These are phyloP conservation scores for Inonotus obliquus DNA, from an alignment of 1,284 basidiomycete species.

Conservation along the genomic window DNA sequence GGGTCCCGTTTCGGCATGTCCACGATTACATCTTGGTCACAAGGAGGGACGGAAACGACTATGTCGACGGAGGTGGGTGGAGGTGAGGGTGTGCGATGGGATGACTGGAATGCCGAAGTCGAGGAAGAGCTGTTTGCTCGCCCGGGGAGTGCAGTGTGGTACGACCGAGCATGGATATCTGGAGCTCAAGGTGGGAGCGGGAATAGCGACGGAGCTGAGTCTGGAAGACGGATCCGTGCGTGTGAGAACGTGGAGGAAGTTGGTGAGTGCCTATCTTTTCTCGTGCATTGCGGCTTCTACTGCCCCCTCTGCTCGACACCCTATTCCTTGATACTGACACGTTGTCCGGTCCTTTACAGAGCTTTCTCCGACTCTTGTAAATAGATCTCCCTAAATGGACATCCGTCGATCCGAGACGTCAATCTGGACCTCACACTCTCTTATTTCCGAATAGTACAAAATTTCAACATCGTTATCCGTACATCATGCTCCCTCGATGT, in stretches of 20 bases:
- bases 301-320: background rate
- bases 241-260: background rate
- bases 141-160: conserved; percentile 6
- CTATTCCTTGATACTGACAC: background rate
- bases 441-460: too few relatives aligned
- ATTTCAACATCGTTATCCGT: too few relatives aligned
- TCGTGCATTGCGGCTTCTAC: background rate
- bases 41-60: background rate
- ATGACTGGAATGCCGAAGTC: background rate
- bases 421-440: too few relatives aligned
- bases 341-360: background rate
- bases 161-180: conserved; percentile 11
- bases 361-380: conserved; percentile 5
- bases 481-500: too few relatives aligned
- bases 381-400: background rate
- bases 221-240: background rate
- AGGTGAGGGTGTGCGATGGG: background rate
- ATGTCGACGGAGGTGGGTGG: background rate
- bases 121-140: background rate
- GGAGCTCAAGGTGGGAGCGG: background rate
- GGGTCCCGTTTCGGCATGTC: background rate
- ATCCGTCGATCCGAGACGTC: too few relatives aligned
- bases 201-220: background rate
- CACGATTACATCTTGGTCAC: background rate
- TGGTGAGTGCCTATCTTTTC: background rate